These are phyloP conservation scores for Lippia alba DNA, from an alignment of 305 asterid genomes.

Conservation along the genomic window DNA sequence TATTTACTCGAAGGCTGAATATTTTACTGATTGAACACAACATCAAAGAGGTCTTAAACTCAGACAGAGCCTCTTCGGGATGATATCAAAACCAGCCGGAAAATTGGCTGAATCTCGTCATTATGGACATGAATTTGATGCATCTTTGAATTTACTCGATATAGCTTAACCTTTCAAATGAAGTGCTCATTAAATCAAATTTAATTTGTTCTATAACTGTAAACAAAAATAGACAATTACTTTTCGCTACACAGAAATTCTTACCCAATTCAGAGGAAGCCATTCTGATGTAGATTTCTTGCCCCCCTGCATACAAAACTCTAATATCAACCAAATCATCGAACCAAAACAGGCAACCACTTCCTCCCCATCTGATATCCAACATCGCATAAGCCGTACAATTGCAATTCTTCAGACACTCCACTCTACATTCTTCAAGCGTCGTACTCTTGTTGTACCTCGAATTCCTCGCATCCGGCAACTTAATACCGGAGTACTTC, in stretches of 20 bases:
- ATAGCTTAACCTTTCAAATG: no score
- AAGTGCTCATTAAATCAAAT: no score
- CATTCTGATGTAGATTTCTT: constrained; percentile 31
- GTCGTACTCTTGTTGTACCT: constrained; percentile 12
- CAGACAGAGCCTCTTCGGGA: no score
- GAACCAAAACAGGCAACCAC: constrained; percentile 39
- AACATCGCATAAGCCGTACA: constrained; percentile 27
- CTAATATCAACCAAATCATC: constrained; percentile 27
- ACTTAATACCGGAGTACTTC: constrained; percentile 22
- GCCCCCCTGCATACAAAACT: constrained; percentile 5
- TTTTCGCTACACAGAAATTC: no score
- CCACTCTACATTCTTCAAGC: constrained; percentile 25
- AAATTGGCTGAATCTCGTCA: no score
- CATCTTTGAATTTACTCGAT: no score
- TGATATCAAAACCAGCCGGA: no score
- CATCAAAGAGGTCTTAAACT: no score
- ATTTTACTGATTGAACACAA: neutral
- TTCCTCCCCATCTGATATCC: constrained; percentile 13
- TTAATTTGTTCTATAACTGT: no score
- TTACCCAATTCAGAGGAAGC: constrained; percentile 31
- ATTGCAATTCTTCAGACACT: constrained; percentile 28
- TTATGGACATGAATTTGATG: no score
- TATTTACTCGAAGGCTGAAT: neutral
- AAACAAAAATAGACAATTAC: no score
- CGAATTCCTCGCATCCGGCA: constrained; percentile 29